phyloP scores from a whole-genome alignment of 768 basidiomycete species.

The Sistotremastrum niveocremeum region DNA sequence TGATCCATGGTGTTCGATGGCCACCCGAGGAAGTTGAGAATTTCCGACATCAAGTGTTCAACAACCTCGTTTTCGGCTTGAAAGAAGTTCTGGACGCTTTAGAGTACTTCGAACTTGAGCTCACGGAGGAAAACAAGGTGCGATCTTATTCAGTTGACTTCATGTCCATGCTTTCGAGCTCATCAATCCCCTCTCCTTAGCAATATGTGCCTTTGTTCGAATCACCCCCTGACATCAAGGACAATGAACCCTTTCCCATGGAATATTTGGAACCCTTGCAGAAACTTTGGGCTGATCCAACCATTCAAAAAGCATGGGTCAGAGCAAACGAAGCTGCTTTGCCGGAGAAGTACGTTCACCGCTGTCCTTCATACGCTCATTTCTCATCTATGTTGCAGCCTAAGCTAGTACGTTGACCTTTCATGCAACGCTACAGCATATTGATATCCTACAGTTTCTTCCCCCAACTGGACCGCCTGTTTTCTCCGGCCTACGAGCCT shows the following conservation, averaged over 20 bases:
- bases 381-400: conserved; percentile 1
- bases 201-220: conserved; percentile 49
- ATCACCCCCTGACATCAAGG: conserved; percentile 54
- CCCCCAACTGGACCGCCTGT: conserved; percentile 64
- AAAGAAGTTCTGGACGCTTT: conserved; percentile 73
- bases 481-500: conserved; percentile 57
- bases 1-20: conserved; percentile 85
- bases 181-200: conserved; percentile 4
- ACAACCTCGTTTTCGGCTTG: conserved; percentile 82
- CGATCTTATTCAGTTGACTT: conserved; percentile 1
- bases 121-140: conserved; percentile 45
- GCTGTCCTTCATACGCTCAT: not conserved
- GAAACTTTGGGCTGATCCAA: conserved; percentile 63
- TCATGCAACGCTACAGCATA: conserved; percentile 2
- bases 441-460: conserved; percentile 57
- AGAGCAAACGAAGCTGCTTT: conserved; percentile 84
- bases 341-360: conserved; percentile 66
- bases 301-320: conserved; percentile 60
- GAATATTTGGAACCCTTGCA: conserved; percentile 54
- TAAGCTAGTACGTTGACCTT: not conserved
- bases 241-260: conserved; percentile 68
- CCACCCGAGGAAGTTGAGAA: conserved; percentile 69
- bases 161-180: not conserved
- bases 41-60: conserved; percentile 86
- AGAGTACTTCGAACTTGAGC: conserved; percentile 75